Base-by-base conservation (phyloP, 139 green algal species). In the Mychonastes homosphaera region DNA sequence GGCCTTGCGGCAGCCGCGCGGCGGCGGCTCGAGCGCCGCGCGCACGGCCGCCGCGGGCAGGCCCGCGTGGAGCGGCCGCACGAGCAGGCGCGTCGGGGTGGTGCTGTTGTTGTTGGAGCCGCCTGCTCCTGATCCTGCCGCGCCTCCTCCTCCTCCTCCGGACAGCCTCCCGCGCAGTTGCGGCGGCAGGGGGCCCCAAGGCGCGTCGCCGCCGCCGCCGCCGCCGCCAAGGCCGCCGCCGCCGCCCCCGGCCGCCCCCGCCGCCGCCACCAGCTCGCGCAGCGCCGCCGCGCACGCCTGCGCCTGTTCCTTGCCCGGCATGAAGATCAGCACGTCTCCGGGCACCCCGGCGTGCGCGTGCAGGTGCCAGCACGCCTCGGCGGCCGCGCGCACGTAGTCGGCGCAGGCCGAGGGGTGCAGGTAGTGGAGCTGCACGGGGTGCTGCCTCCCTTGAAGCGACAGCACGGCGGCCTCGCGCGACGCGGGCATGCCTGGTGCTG, bases 321-420 rank as follows among this genome's bases (percentile, higher is more conserved):
- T 68, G 53, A 97, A 95, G 24, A 97, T 75, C n/a, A 97, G 75
- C 48, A 97, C 70, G 64, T 97, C 89, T 1, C 89, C 89, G 1
- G 87, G 87, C 27, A 82, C 30, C 39, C 85, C 82, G 34, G 76
- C 68, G n/a, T n/a, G n/a, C n/a, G n/a, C n/a, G n/a, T n/a, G n/a
- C n/a, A n/a, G n/a, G n/a, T n/a, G n/a, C n/a, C n/a, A n/a, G n/a
- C n/a, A n/a, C n/a, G n/a, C n/a, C 21, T 62, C 61, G 13, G 96
- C 83, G 3, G 87, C 82, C 19, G 67, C 53, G 16, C 57, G 41
- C 15, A 97, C 63, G 60, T 94, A 95, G 65, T 93, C 62, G 0
- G 60, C 35, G 0, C 41, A 49, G 4, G 88, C 69, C 27, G 84
- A 28, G n/a, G n/a, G n/a, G 40, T 85, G 29, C 59, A 88, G 54